Base-by-base conservation (phyloP, 306 rosid species). In the Styphnolobium japonicum region DNA sequence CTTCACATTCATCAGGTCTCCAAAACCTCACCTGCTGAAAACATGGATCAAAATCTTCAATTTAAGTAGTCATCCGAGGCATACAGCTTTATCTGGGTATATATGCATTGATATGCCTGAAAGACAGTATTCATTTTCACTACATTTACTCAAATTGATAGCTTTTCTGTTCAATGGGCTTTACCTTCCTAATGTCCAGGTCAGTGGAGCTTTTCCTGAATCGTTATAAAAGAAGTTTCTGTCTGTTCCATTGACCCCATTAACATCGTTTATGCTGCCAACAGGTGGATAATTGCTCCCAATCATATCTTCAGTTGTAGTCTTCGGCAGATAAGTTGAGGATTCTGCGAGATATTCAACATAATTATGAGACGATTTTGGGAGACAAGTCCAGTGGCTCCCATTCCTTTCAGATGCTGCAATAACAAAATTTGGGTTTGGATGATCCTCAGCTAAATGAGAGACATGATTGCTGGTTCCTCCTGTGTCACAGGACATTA, bases 271-370 rank as follows among this genome's bases (percentile, higher is more conserved):
- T 56, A 65, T 39, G 82, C 71, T 80, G 31, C 40, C 68, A 81
- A 68, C 34, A 46, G 84, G 73, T 53, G 77, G 80, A 80, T 85
- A 86, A 79, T 57, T 60, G 65, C 56, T 84, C 72, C 86, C 91
- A 19, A 73, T 46, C 88, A 77, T 65, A 57, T 81, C 84, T 64
- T 88, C 86, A 8, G 75, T 52, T 33, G 88, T 39, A 55, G 67
- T 15, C 76, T 70, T 85, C 6, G 86, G 85, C 42, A 84, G 75
- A 86, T 77, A 84, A 45, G 75, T 34, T 46, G 94, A 86, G 61
- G 87, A 74, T 67, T 90, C 96, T 2, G 90, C 66, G 42, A 89
- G 86, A 87, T 71, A 94, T 42, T 92, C 82, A 71, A 87, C 92
- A 58, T 80, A 88, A 45, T 63, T 75, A 31, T 78, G 88, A 68